These are phyloP conservation scores for Colletotrichum sp. DNA, from an alignment of 2,329 filamentous ascomycete species.

Conservation along the genomic window DNA sequence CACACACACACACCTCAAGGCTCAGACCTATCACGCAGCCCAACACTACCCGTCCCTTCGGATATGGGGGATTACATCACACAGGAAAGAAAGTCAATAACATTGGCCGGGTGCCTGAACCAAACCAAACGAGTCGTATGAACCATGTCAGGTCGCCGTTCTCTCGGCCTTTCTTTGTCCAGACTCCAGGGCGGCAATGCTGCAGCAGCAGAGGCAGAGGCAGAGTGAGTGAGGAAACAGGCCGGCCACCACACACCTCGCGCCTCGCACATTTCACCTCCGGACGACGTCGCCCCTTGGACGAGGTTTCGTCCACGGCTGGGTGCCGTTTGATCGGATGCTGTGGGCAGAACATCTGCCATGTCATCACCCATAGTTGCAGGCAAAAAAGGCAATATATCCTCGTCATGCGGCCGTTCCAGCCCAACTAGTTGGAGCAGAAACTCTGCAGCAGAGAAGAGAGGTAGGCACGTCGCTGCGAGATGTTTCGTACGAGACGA, in stretches of 20 bases:
- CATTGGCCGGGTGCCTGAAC: neutral
- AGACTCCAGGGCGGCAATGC: neutral
- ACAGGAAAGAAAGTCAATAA: neutral
- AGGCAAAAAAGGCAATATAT: neutral
- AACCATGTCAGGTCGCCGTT: neutral
- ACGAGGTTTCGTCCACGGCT: neutral
- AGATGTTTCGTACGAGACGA: neutral
- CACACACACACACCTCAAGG: neutral
- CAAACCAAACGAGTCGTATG: neutral
- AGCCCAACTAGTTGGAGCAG: neutral
- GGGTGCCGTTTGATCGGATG: slow-evolving; percentile 5
- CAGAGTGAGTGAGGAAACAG: neutral
- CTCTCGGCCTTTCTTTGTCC: neutral
- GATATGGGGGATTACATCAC: neutral
- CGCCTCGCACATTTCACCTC: neutral
- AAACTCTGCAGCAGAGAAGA: neutral
- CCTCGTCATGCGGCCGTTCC: neutral
- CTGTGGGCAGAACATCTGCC: neutral
- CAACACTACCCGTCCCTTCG: neutral
- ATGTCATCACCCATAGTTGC: neutral
- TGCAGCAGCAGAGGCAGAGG: neutral
- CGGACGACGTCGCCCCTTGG: neutral
- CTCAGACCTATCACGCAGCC: neutral
- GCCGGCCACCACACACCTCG: neutral
- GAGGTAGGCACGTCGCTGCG: neutral